Conservation (phyloP, 192 early-diverging fungal genomes). For the Entomortierella chlamydospora region DNA sequence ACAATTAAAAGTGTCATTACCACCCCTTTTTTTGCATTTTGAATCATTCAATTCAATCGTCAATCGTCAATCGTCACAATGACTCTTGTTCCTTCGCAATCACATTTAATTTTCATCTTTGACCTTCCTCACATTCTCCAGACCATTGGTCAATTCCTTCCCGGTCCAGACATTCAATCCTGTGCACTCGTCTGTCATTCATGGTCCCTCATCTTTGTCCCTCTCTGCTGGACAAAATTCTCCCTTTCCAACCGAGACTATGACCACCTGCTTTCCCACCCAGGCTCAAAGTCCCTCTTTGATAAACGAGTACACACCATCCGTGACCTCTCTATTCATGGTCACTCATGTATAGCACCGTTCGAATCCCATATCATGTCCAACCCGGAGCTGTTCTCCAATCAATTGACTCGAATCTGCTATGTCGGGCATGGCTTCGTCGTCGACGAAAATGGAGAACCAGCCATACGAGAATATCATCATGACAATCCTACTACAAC, state of each 20-base stretch:
- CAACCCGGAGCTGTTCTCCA: background rate
- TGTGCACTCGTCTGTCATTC: slow-evolving; percentile 6
- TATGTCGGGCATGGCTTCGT: background rate
- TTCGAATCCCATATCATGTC: background rate
- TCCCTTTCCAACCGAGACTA: background rate
- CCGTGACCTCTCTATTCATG: background rate
- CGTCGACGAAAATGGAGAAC: background rate
- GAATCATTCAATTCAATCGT: too few relatives aligned
- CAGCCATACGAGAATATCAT: background rate
- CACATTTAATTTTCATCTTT: too few relatives aligned
- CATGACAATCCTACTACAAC: background rate
- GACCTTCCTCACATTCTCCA: background rate
- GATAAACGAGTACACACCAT: slow-evolving; percentile 1
- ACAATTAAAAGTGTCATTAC: too few relatives aligned
- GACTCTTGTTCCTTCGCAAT: too few relatives aligned
- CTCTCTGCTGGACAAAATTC: background rate
- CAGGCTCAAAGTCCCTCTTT: background rate
- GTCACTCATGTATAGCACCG: background rate
- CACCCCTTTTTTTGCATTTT: too few relatives aligned
- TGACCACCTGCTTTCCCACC: background rate
- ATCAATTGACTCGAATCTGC: slow-evolving; percentile 4
- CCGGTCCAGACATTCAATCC: background rate
- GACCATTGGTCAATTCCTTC: background rate
- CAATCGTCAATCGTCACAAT: too few relatives aligned
- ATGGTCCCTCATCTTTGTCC: slow-evolving; percentile 7